Evolutionary conservation across 805 yeast species (phyloP), one percentile per base, ranked within the genome.

Genomic region (Kregervanrija fluxuum): DNA sequence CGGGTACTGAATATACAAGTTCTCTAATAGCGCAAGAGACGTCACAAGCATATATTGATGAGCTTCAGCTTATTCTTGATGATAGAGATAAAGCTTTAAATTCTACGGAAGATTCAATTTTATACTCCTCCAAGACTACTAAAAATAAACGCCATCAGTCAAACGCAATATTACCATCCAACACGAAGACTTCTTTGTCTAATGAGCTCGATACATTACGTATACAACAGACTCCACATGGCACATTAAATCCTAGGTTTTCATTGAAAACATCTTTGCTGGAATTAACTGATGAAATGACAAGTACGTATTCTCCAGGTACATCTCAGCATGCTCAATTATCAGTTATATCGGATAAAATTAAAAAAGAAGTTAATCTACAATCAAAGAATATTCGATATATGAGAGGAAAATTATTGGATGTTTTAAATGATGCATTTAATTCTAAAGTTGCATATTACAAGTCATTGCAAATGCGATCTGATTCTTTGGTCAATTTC

Each of bases 361-460:
- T 38, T 2, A 62, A 67, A 30, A 55, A 44, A 2, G 61, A 71
- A 10, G 63, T 69, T 38, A 75, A 70, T 9, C 59, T 59, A 12
- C 80, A 79, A 52, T 69, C 70, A 47, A 63, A 68, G 30, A 62
- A 72, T 14, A 52, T 70, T 31, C 58, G 58, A 0, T 54, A 61
- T 10, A 52, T 77, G 37, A 72, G 71, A 30, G 70, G 72, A 35
- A 83, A 75, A 47, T 54, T 74, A 11, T 69, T 75, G 35, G 72
- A 74, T 15, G 66, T 68, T 37, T 66, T 81, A 48, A 79, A 87
- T 50, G 73, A 74, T 31, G 73, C 85, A 1, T 91, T 81, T 65
- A 93, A 91, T 62, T 67, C 80, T n/a, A 78, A 91, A 42, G 74
- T 91, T 34, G 84, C 75, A 37, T 93, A 90, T 61, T 93, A 82